phyloP scores from a whole-genome alignment of 2,329 filamentous ascomycete species.

The Pyricularia sp. region DNA sequence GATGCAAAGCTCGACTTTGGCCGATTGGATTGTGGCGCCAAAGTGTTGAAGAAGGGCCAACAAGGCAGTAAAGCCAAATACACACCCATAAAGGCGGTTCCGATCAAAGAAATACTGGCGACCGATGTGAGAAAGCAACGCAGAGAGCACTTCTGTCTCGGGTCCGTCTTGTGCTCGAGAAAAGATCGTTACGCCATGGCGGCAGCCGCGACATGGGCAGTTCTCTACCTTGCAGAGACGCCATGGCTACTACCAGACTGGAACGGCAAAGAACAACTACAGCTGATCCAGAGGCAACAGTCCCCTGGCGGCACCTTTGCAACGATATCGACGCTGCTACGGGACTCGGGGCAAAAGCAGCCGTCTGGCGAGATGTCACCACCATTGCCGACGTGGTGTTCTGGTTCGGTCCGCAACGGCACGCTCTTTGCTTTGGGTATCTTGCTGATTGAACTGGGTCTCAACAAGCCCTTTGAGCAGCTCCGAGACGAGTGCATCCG shows the following conservation, averaged over 20 bases:
- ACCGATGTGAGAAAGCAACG: neutral
- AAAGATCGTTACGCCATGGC: constrained; percentile 6
- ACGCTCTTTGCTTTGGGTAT: constrained; percentile 6
- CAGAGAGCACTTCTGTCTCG: neutral
- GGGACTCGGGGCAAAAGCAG: neutral
- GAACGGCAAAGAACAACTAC: neutral
- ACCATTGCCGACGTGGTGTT: neutral
- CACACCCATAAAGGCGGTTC: neutral
- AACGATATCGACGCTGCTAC: neutral
- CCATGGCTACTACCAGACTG: constrained; percentile 1
- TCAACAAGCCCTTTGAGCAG: constrained; percentile 23
- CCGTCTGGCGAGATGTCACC: neutral
- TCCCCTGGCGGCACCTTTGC: neutral
- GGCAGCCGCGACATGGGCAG: constrained; percentile 3
- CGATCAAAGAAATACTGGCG: neutral
- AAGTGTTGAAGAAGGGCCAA: neutral
- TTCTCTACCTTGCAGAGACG: constrained; percentile 1
- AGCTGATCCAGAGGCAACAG: neutral
- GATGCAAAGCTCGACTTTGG: neutral
- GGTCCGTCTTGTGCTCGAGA: neutral
- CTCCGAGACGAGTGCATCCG: constrained; percentile 1
- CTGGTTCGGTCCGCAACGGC: constrained; percentile 5
- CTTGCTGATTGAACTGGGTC: constrained; percentile 34
- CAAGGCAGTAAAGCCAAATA: neutral
- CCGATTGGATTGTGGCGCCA: neutral